Base-by-base conservation (phyloP, 176 grass and related monocot species). In the Bothriochloa decipiens region DNA sequence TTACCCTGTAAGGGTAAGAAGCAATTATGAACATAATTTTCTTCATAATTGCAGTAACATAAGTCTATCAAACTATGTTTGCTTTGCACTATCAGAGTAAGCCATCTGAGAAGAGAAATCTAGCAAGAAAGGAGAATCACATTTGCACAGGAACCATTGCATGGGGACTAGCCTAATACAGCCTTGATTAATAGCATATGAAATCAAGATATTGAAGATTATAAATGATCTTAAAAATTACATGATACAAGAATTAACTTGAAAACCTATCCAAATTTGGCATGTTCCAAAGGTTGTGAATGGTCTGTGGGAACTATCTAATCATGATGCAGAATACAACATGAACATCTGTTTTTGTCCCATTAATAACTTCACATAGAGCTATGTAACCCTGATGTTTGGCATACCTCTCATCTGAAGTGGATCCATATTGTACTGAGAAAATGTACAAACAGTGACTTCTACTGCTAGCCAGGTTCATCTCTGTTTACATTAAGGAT, bases 361-460 rank as follows among this genome's bases (percentile, higher is more conserved):
- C 18, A 2, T 14, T 14, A 8, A 27, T 29, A 43, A 11, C 72
- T 45, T 1, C 9, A 72, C 65, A 40, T 23, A 77, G 3, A 71
- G 0, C 3, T 0, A 45, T 78, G 57, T 35, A 71, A 26, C 72
- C 32, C 45, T 68, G 15, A 79, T 72, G 35, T 40, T 60, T 83
- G 53, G 13, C 80, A n/a, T 88, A 94, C 95, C 88, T 89, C 40
- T 91, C 88, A 81, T 94, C 82, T 72, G 78, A 47, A 71, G 69
- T 74, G 84, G 82, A 92, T 80, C 82, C 90, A 35, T 91, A 83
- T 52, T 94, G 95, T 71, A 95, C 86, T 72, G 77, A 91, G 55
- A 97, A 95, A 84, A 94, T 93, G 82, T 97, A 95, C 77, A 97
- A 58, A 72, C 88, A 94, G 71, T 94, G 95, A 41, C 7, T 41